phyloP scores from a whole-genome alignment of 2,329 filamentous ascomycete genomes.

The Fusarium floridanum region DNA sequence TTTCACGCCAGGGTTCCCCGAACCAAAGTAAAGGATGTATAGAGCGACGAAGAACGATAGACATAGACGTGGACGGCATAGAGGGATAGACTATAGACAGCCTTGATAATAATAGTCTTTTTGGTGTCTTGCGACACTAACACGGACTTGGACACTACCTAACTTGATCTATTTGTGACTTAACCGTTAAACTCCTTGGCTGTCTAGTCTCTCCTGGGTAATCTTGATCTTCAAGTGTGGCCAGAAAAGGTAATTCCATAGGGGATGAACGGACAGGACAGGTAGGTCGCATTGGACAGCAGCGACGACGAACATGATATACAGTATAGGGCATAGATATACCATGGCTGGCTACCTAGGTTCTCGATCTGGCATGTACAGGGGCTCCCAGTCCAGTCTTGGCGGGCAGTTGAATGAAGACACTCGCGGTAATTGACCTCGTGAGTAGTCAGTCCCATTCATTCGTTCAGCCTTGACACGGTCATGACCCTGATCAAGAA shows the following conservation, averaged over 20 bases:
- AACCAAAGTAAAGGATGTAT: not conserved
- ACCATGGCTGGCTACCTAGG: no score
- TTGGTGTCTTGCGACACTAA: not conserved
- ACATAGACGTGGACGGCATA: not conserved
- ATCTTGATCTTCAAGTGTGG: not conserved
- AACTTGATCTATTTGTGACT: not conserved
- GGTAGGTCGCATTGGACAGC: no score
- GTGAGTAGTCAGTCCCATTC: conserved; percentile 59
- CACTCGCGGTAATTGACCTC: conserved; percentile 62
- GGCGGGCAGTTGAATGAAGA: conserved; percentile 62
- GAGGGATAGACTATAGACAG: not conserved
- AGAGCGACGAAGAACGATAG: not conserved
- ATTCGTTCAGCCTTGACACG: conserved; percentile 56
- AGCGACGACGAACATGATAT: no score
- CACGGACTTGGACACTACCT: not conserved
- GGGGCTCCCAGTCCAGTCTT: no score
- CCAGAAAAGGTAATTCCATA: not conserved
- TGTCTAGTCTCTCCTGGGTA: not conserved
- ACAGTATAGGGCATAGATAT: no score
- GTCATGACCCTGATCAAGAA: conserved; percentile 64
- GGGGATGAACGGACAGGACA: not conserved
- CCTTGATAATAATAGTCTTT: not conserved
- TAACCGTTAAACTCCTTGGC: not conserved
- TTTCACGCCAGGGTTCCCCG: not conserved
- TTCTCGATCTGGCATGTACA: no score